Conservation (phyloP, 768 basidiomycete genomes). For the Panaeolus papilionaceus region DNA sequence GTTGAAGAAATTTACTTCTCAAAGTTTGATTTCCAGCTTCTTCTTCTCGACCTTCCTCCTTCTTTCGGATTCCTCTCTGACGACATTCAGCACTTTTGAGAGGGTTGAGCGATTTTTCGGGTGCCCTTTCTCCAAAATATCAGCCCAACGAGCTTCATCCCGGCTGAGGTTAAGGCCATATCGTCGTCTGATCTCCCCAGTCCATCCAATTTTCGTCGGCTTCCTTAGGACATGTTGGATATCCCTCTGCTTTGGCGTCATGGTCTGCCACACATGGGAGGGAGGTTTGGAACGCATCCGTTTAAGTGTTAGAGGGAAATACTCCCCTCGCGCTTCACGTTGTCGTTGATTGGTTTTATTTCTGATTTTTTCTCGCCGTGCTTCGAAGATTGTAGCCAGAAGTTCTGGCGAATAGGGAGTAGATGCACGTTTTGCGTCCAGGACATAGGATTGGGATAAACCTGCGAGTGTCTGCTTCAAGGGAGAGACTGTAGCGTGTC, state of each 20-base stretch:
- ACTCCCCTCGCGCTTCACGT: constrained; percentile 70
- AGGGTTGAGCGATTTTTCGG: not conserved
- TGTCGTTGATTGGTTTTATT: constrained; percentile 70
- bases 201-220: constrained; percentile 6
- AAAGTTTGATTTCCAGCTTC: not conserved
- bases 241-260: constrained; percentile 53
- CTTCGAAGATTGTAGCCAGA: constrained; percentile 54
- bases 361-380: constrained; percentile 61
- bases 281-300: constrained; percentile 66
- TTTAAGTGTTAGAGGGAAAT: constrained; percentile 51
- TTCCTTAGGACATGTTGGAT: constrained; percentile 20
- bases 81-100: not conserved
- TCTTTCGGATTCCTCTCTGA: not conserved
- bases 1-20: not conserved
- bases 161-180: not conserved
- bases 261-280: constrained; percentile 57
- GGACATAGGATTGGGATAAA: constrained; percentile 41
- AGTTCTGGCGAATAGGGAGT: constrained; percentile 56
- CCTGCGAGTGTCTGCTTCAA: constrained; percentile 35
- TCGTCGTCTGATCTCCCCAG: not conserved
- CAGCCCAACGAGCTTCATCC: not conserved
- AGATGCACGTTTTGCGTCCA: constrained; percentile 48
- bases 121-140: not conserved
- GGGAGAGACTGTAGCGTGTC: constrained; percentile 40
- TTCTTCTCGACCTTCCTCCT: not conserved